Evolutionary conservation across 2,329 filamentous ascomycete species (phyloP), one percentile per base, ranked within the genome.

Genomic region (Fusarium redolens): DNA sequence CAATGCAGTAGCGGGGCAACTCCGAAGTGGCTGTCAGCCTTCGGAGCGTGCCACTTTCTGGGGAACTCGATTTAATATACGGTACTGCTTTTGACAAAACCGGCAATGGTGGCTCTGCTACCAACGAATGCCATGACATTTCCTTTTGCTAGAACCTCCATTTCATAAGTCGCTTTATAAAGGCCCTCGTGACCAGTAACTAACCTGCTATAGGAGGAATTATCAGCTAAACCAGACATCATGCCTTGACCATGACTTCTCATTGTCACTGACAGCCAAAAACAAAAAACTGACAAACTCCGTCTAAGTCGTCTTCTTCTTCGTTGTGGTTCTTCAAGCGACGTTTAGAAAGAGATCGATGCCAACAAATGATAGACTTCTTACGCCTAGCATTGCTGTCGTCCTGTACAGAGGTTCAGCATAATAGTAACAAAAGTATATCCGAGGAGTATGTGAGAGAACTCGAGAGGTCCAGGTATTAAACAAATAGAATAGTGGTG

Each of bases 191-290:
- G 20, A 22, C 15, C 15, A 3, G 10, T 2, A 31, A 31, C 14
- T 4, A 7, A 12, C 18, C n/a, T 14, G 4, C 28, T 12, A 0
- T 1, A 12, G 10, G 7, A 7, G 2, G 18, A 15, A 31, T 1
- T 48, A 11, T 6, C 20, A n/a, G 18, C 20, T 4, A 4, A 8
- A 2, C 4, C 3, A n/a, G 13, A n/a, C 9, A 15, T n/a, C 13
- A 15, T 6, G 13, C 14, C 17, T 14, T 18, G 8, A 17, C 7
- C 9, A 7, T 5, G 12, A 20, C 11, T 20, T 17, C 35, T 13
- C 12, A 22, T 4, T 20, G 17, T 45, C 43, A 2, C 17, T 45
- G 7, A 9, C 11, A 13, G 25, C 1, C 13, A 28, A 3, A 28
- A 20, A 28, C 6, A 2, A 12, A 7, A 3, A 25, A 44, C 15